These are phyloP conservation scores for Madurella mycetomatis DNA, from an alignment of 2,329 filamentous ascomycete genomes.

Conservation along the genomic window DNA sequence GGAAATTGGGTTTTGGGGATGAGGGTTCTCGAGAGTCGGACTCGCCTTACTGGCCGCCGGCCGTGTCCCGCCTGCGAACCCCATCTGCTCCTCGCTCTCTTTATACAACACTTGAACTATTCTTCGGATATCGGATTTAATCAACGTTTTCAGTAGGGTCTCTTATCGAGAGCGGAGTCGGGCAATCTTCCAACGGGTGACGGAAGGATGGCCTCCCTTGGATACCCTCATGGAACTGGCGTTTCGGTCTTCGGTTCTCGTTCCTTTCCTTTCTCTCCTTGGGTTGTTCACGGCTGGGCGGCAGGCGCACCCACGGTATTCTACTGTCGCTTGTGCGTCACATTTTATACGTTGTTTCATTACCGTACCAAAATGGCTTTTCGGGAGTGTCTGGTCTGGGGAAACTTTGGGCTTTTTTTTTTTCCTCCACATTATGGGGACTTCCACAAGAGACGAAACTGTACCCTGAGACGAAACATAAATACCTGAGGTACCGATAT, in stretches of 20 bases:
- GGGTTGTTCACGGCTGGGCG: neutral
- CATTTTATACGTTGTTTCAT: conserved; percentile 8
- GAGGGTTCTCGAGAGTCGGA: too few species aligned
- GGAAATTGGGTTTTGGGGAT: too few species aligned
- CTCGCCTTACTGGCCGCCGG: too few species aligned
- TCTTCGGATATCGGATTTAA: neutral
- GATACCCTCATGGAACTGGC: conserved; percentile 24
- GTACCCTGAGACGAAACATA: neutral
- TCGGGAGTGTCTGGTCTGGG: conserved; percentile 3
- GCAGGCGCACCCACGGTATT: conserved; percentile 6
- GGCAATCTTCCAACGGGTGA: conserved; percentile 9
- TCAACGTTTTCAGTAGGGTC: neutral
- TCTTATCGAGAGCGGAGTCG: conserved; percentile 5
- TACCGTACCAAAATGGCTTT: conserved; percentile 11
- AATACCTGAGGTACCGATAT: neutral
- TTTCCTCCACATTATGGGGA: conserved; percentile 6
- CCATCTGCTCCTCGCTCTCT: neutral
- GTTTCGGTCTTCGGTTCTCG: conserved; percentile 11
- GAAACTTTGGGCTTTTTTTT: conserved; percentile 1
- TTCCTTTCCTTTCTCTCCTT: conserved; percentile 3
- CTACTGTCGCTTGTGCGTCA: conserved; percentile 19
- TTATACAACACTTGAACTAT: neutral
- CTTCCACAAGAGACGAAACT: neutral
- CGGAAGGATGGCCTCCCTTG: conserved; percentile 11
- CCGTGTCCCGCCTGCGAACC: too few species aligned